These are phyloP conservation scores for Hypomyces perniciosus DNA, from an alignment of 2,329 filamentous ascomycete genomes.

Conservation along the genomic window DNA sequence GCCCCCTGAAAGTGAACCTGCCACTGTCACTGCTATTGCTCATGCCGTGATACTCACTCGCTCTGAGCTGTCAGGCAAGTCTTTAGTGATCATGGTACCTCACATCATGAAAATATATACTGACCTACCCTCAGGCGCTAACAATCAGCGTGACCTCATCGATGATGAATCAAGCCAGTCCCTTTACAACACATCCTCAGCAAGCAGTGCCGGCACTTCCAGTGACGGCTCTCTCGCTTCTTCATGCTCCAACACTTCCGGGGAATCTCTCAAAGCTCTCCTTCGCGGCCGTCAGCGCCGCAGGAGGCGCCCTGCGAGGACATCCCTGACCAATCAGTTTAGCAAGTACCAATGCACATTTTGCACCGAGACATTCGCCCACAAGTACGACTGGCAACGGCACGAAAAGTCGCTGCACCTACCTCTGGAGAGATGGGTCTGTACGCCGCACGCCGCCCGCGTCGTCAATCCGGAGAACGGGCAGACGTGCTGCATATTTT, in stretches of 20 bases:
- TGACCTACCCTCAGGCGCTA: no score
- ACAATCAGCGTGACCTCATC: no score
- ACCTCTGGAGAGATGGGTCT: constrained; percentile 40
- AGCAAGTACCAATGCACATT: constrained; percentile 34
- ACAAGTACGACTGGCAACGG: constrained; percentile 39
- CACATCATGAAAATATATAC: no score
- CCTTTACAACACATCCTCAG: no score
- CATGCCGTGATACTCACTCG: constrained; percentile 12
- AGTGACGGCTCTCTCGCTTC: constrained; percentile 14
- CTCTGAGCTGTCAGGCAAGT: no score
- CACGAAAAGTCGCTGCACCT: constrained; percentile 42
- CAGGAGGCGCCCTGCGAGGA: not conserved
- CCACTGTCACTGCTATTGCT: constrained; percentile 23
- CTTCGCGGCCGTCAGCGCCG: no score
- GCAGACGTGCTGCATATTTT: constrained; percentile 23
- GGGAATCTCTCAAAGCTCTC: constrained; percentile 2
- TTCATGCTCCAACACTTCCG: no score
- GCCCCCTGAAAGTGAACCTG: constrained; percentile 26
- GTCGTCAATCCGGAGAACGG: constrained; percentile 16
- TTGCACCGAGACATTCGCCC: constrained; percentile 37
- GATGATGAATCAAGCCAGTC: constrained; percentile 11
- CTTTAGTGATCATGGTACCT: no score
- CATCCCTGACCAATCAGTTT: not conserved
- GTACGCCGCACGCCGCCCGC: constrained; percentile 25
- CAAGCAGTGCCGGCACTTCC: constrained; percentile 17